phyloP scores from a whole-genome alignment of 192 early-diverging fungal genomes.

The Coemansia sp. region DNA sequence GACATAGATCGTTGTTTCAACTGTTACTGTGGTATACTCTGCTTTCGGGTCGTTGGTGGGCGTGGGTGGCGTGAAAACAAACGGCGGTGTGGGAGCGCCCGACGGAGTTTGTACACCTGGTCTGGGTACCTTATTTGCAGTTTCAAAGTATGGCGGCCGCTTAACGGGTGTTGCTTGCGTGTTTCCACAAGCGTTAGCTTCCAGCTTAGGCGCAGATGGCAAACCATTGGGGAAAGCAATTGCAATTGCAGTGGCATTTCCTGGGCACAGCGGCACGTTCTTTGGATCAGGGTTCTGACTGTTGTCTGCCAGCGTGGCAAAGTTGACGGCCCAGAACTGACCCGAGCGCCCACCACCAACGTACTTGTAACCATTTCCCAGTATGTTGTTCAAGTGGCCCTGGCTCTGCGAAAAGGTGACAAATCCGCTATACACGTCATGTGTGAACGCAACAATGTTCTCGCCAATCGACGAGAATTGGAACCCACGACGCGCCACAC shows the following conservation, averaged over 20 bases:
- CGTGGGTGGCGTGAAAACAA: not conserved
- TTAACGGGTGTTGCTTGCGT: conserved; percentile 29
- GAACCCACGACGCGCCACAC: conserved; percentile 40
- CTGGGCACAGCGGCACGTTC: conserved; percentile 45
- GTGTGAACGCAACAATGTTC: conserved; percentile 27
- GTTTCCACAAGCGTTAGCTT: conserved; percentile 23
- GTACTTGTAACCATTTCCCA: conserved; percentile 19
- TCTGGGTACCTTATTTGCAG: not conserved
- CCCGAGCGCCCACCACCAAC: conserved; percentile 49
- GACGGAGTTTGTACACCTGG: not conserved
- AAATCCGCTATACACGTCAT: conserved; percentile 22
- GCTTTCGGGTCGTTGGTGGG: not conserved
- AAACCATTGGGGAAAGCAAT: conserved; percentile 50
- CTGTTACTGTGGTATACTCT: not conserved
- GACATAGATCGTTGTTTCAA: not conserved
- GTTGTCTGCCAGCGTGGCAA: conserved; percentile 24
- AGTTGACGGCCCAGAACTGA: conserved; percentile 43
- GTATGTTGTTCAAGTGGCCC: conserved; percentile 41
- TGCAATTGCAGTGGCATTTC: conserved; percentile 25
- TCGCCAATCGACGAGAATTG: conserved; percentile 25
- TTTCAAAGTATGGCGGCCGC: conserved; percentile 34
- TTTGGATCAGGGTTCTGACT: conserved; percentile 16
- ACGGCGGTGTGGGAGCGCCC: not conserved
- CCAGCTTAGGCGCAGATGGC: conserved; percentile 25
- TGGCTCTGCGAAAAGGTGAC: conserved; percentile 32